phyloP scores from a whole-genome alignment of 2,329 filamentous ascomycete species.

The Stachybotrys elegans region DNA sequence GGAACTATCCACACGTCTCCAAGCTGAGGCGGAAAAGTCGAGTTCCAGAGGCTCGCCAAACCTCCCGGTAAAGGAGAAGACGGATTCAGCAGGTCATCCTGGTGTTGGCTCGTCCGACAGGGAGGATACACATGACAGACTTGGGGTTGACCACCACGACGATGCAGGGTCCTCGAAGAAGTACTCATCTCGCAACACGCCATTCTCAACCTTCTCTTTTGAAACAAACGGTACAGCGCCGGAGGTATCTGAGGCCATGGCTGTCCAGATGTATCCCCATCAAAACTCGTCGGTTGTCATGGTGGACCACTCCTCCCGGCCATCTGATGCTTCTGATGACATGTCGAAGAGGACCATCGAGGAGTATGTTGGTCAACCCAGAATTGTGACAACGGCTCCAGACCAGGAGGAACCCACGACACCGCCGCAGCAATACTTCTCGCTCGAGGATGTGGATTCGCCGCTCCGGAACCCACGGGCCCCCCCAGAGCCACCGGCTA shows the following conservation, averaged over 20 bases:
- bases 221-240: conserved; percentile 58
- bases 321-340: conserved; percentile 39
- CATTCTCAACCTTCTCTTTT: conserved; percentile 57
- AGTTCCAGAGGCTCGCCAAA: too few relatives aligned
- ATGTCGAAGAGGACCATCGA: conserved; percentile 15
- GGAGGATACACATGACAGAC: conserved; percentile 16
- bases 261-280: conserved; percentile 57
- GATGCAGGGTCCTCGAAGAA: conserved; percentile 49
- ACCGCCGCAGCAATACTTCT: conserved; percentile 44
- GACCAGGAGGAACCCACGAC: conserved; percentile 40
- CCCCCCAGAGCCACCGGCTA: conserved; percentile 47
- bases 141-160: conserved; percentile 45
- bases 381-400: conserved; percentile 32
- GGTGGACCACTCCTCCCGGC: conserved; percentile 50
- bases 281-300: conserved; percentile 60
- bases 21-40: too few relatives aligned
- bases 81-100: too few relatives aligned
- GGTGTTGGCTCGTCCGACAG: conserved; percentile 15
- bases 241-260: conserved; percentile 58
- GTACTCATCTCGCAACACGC: conserved; percentile 52
- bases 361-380: conserved; percentile 22
- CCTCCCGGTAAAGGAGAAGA: too few relatives aligned
- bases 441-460: conserved; percentile 53
- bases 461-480: conserved; percentile 57
- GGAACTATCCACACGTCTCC: too few relatives aligned